Base-by-base conservation (phyloP, 225 moss, liverwort and hornwort genomes). In the Physcomitrellopsis africana region DNA sequence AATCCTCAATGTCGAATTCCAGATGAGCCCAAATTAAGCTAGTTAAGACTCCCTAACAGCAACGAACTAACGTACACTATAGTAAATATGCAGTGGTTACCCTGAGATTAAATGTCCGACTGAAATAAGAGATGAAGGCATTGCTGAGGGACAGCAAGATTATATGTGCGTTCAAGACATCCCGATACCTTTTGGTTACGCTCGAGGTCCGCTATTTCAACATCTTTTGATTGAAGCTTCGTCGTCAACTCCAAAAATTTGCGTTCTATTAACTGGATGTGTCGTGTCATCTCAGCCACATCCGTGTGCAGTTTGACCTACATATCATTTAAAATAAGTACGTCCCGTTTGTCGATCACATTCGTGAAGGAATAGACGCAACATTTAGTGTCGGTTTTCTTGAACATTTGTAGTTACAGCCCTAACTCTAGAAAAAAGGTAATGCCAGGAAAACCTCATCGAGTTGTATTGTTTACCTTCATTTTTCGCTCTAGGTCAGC, bases 161-260 rank as follows among this genome's bases (percentile, higher is more conserved):
- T 22, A 51, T 23, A 22, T 47, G 32, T 3, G 67, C 67, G 26
- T 51, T 16, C 0, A 8, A 51, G 68, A 37, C 53, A 8, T 42
- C 19, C 14, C 23, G 27, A 43, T 67, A 84, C 83, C 83, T 80
- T 84, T 46, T 72, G 80, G 43, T 64, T 64, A 10, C 69, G 73
- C 64, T 73, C 72, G 20, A 84, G 51, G 22, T 76, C 68, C 15
- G 68, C 58, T 59, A 79, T 72, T 73, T 76, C 67, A 52, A 73
- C 59, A 18, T 72, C 79, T 73, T 79, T 79, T 23, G 60, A 72
- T 13, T 79, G 60, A 15, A 79, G 59, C 8, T 65, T 49, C 15
- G 66, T 73, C 60, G 72, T 60, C 67, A 79, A 66, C 52, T 73
- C 79, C 22, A 51, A 27, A 60, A 79, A 66, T 52, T 72, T 73